Evolutionary conservation across 148 eudicot species (phyloP).

Genomic region (Dianthus caryophyllus): DNA sequence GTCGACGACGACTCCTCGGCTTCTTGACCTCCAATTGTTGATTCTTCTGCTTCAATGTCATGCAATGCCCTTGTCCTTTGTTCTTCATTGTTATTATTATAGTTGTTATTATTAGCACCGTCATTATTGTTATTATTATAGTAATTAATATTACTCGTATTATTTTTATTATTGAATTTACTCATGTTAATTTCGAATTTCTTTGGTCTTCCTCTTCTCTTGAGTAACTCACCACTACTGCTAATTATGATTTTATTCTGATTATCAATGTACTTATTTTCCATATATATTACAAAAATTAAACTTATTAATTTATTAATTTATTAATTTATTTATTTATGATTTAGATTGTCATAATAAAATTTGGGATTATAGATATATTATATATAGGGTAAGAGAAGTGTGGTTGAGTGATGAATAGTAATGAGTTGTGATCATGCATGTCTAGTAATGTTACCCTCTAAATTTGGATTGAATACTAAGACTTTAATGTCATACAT

Average conservation of each 20-base stretch:
- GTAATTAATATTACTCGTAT: background rate
- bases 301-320: background rate
- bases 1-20: constrained; percentile 32
- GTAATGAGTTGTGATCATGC: background rate
- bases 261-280: background rate
- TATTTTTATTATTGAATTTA: background rate
- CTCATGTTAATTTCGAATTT: constrained; percentile 20
- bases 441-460: background rate
- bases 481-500: too few species aligned
- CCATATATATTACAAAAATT: constrained; percentile 16
- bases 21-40: background rate
- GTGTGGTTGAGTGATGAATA: constrained; percentile 19
- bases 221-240: constrained; percentile 16
- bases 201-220: constrained; percentile 26
- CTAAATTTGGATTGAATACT: too few species aligned
- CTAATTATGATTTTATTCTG: background rate
- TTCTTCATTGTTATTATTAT: constrained; percentile 17
- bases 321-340: too few species aligned
- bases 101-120: background rate
- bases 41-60: constrained; percentile 23
- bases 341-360: too few species aligned
- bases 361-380: too few species aligned
- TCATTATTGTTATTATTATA: background rate
- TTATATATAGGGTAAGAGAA: background rate
- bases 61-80: constrained; percentile 28